Conservation (phyloP, 495 filamentous ascomycete genomes). For the Trichoderma virens region DNA sequence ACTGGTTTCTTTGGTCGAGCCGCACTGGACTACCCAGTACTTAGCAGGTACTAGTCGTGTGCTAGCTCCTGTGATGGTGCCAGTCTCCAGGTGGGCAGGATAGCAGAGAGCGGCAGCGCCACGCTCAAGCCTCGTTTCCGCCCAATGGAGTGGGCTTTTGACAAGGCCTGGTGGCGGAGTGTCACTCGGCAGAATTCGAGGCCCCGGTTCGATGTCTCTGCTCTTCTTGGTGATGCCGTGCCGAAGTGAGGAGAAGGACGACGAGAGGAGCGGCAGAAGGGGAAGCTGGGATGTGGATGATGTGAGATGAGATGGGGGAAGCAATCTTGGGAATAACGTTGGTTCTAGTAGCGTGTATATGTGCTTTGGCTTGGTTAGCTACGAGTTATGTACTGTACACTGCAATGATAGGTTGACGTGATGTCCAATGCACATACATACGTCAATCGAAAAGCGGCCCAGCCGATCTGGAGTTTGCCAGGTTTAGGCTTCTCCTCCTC, state of each 20-base stretch:
- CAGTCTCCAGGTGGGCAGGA: too few relatives aligned
- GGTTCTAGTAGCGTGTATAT: background rate
- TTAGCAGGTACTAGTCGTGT: background rate
- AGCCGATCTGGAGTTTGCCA: background rate
- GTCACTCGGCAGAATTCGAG: conserved; percentile 8
- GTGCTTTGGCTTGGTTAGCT: background rate
- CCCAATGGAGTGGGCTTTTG: background rate
- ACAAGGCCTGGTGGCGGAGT: conserved; percentile 5
- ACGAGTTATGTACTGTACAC: background rate
- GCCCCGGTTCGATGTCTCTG: background rate
- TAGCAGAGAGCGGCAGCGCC: conserved; percentile 4
- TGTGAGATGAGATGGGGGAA: background rate
- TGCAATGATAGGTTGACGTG: background rate
- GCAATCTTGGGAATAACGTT: background rate
- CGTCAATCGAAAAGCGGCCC: background rate
- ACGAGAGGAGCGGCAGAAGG: too few relatives aligned
- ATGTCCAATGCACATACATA: background rate
- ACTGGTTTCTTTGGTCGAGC: background rate
- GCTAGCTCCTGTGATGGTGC: conserved; percentile 2
- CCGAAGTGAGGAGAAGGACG: conserved; percentile 1
- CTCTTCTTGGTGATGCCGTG: background rate
- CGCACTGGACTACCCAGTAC: background rate
- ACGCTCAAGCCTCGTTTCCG: conserved; percentile 4
- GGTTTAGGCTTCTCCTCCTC: too few relatives aligned
- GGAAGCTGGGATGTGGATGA: too few relatives aligned